phyloP scores from a whole-genome alignment of 1,139 yeast species.

The Candida gigantensis region DNA sequence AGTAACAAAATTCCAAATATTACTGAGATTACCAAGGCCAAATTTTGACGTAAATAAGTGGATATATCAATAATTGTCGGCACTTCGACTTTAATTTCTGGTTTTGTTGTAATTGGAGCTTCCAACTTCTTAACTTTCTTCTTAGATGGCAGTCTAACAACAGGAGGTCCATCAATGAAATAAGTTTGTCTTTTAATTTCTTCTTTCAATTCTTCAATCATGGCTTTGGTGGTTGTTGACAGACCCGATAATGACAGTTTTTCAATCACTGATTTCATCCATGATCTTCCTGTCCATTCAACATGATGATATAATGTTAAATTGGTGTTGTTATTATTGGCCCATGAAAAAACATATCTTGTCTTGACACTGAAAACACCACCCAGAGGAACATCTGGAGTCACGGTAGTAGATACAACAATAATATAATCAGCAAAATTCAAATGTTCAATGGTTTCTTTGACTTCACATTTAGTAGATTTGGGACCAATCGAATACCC shows the following conservation, averaged over 20 bases:
- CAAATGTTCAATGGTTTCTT: constrained; percentile 43
- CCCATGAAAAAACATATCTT: constrained; percentile 52
- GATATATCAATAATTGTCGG: constrained; percentile 11
- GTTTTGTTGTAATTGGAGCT: constrained; percentile 4
- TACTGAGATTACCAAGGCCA: constrained; percentile 21
- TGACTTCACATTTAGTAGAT: constrained; percentile 52
- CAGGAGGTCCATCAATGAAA: constrained; percentile 22
- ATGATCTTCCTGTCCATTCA: constrained; percentile 57
- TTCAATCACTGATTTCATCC: constrained; percentile 58
- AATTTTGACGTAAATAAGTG: constrained; percentile 18
- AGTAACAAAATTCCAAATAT: constrained; percentile 24
- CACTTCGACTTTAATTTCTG: constrained; percentile 2
- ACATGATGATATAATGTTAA: constrained; percentile 46
- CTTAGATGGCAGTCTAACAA: constrained; percentile 10
- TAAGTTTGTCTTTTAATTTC: constrained; percentile 31
- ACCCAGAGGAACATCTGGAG: constrained; percentile 67
- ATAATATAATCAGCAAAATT: constrained; percentile 40
- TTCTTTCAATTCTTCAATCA: constrained; percentile 28
- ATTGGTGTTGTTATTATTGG: constrained; percentile 38
- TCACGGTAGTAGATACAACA: constrained; percentile 40
- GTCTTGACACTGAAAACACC: constrained; percentile 53
- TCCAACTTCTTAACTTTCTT: constrained; percentile 9
- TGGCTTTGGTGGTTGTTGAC: constrained; percentile 35
- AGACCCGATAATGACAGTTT: constrained; percentile 53
- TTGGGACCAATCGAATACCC: constrained; percentile 61